Percentiles rank a stretch among this genome's conserved stretches.
Conservation (phyloP, 2,329 filamentous ascomycete genomes). For the Aspergillus piperis region DNA sequence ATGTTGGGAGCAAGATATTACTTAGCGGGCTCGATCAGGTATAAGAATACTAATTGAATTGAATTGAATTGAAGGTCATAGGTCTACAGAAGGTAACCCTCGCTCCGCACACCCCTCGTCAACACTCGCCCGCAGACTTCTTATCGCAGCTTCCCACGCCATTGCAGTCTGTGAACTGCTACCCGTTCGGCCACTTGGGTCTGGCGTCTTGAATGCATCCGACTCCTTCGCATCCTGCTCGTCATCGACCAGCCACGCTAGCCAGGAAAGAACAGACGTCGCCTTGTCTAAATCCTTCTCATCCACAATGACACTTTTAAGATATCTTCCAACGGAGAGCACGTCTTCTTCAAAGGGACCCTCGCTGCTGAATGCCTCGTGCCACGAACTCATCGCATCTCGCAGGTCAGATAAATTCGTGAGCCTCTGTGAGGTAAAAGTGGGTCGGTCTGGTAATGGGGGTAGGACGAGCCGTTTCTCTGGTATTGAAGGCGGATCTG, state of each 20-base stretch:
- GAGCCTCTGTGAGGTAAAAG: constrained; percentile 63
- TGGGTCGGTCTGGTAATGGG: constrained; percentile 55
- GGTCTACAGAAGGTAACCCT: constrained; percentile 49
- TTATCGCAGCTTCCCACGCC: constrained; percentile 42
- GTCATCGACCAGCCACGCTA: constrained; percentile 43
- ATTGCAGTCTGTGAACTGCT: constrained; percentile 21
- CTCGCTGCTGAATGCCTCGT: constrained; percentile 67
- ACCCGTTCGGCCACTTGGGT: constrained; percentile 25
- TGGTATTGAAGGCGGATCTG: constrained; percentile 16
- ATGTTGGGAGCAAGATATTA: no score
- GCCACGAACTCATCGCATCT: constrained; percentile 74
- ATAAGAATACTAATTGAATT: no score
- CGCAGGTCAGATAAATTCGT: constrained; percentile 65
- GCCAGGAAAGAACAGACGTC: constrained; percentile 68
- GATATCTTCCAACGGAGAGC: constrained; percentile 70
- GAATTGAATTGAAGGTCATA: constrained; percentile 23
- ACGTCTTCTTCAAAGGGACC: constrained; percentile 81
- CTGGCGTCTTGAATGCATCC: constrained; percentile 1
- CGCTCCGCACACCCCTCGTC: constrained; percentile 46
- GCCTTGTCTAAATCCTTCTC: constrained; percentile 80
- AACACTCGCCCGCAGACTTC: constrained; percentile 45
- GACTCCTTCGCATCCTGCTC: constrained; percentile 27
- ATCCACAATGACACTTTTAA: constrained; percentile 69
- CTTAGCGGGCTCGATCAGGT: no score
- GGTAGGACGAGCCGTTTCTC: constrained; percentile 44